A percentile compares a stretch with the other conserved stretches of the same genome.
These are phyloP conservation scores for Ziziphus jujuba DNA, from an alignment of 306 rosid species.

Conservation along the genomic window DNA sequence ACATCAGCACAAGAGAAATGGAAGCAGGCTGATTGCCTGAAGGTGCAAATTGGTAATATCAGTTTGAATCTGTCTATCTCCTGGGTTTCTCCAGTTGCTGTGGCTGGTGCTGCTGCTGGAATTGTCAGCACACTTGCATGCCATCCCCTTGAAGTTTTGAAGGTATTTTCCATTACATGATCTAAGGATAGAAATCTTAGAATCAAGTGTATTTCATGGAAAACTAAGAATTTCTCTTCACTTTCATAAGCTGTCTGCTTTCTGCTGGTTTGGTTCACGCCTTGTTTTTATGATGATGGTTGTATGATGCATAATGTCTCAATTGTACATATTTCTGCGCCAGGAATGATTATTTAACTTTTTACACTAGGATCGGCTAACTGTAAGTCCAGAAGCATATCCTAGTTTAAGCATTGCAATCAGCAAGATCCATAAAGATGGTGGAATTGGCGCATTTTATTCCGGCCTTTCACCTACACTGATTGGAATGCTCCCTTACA, in stretches of 20 bases:
- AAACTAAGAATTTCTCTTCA: not conserved
- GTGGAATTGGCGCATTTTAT: conserved; percentile 85
- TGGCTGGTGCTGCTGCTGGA: conserved; percentile 98
- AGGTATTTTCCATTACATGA: conserved; percentile 48
- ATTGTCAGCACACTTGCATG: conserved; percentile 73
- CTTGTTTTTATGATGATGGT: not conserved
- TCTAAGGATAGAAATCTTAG: conserved; percentile 4
- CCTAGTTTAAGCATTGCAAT: conserved; percentile 76
- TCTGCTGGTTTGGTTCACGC: not conserved
- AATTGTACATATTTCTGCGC: conserved; percentile 3
- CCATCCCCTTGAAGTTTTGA: conserved; percentile 96
- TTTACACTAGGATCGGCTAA: conserved; percentile 75
- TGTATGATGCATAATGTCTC: not conserved
- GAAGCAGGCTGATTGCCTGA: conserved; percentile 49
- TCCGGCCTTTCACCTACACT: conserved; percentile 88
- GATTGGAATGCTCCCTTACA: conserved; percentile 96
- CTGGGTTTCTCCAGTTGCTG: conserved; percentile 94
- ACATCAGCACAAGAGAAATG: conserved; percentile 67
- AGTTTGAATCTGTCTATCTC: conserved; percentile 59
- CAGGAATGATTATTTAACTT: conserved; percentile 23
- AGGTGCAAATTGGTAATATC: conserved; percentile 63
- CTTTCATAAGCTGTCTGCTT: not conserved
- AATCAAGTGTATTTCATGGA: not conserved
- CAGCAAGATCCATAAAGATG: conserved; percentile 76
- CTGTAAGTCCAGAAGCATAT: conserved; percentile 83